Percentiles rank a stretch among this genome's conserved stretches.
Evolutionary conservation across 345 rosid genomes (phyloP).

Genomic region (Pugionium cornutum): DNA sequence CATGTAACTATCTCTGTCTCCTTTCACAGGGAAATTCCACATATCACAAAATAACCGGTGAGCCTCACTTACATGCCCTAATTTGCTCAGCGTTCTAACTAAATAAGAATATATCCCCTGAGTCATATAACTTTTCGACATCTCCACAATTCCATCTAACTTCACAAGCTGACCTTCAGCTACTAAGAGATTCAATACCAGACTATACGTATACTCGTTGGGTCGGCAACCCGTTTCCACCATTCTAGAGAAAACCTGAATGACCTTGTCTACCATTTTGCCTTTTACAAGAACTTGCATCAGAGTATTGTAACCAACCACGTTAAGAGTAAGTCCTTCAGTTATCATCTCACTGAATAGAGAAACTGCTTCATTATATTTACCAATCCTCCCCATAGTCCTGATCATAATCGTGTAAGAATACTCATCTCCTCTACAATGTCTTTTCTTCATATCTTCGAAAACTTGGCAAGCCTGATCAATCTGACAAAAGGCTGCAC

Average conservation of each 20-base stretch:
- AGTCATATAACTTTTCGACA: slow-evolving; percentile 69
- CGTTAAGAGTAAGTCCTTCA: slow-evolving; percentile 53
- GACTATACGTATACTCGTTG: slow-evolving; percentile 64
- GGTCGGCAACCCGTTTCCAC: slow-evolving; percentile 60
- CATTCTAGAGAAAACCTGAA: slow-evolving; percentile 75
- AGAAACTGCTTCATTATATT: slow-evolving; percentile 52
- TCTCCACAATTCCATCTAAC: slow-evolving; percentile 63
- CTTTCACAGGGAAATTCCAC: slow-evolving; percentile 83
- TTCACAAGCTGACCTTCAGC: slow-evolving; percentile 65
- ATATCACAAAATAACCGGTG: slow-evolving; percentile 82
- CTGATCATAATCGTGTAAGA: slow-evolving; percentile 85
- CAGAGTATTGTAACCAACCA: slow-evolving; percentile 72
- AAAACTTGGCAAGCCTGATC: slow-evolving; percentile 69
- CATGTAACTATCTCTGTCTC: slow-evolving; percentile 66
- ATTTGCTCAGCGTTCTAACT: slow-evolving; percentile 63
- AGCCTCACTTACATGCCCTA: slow-evolving; percentile 84
- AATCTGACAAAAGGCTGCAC: slow-evolving; percentile 70
- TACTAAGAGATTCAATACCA: slow-evolving; percentile 61
- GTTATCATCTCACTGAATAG: slow-evolving; percentile 73
- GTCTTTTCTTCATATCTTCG: slow-evolving; percentile 71
- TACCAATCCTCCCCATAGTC: slow-evolving; percentile 73
- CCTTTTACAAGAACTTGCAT: slow-evolving; percentile 71
- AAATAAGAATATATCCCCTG: slow-evolving; percentile 75
- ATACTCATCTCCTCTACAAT: slow-evolving; percentile 75
- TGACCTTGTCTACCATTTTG: slow-evolving; percentile 67